phyloP scores from a whole-genome alignment of 2,329 filamentous ascomycete genomes.

The Fonsecaea erecta region DNA sequence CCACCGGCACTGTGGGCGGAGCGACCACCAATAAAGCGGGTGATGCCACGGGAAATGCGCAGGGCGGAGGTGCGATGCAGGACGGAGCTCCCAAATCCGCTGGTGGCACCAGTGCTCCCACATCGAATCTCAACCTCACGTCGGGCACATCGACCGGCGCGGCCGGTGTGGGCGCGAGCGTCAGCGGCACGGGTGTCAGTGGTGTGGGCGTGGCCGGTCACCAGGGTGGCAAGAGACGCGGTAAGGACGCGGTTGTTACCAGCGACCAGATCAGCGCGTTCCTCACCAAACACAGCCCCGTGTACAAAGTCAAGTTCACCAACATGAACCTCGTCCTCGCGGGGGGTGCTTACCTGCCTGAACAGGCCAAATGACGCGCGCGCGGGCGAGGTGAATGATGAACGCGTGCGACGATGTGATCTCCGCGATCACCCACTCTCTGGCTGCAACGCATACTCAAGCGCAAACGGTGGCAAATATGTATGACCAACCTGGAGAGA shows the following conservation, averaged over 20 bases:
- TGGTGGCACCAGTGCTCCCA: constrained; percentile 8
- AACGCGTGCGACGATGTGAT: neutral
- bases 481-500: too few species aligned
- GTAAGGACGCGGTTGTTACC: constrained; percentile 86
- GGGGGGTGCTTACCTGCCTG: constrained; percentile 70
- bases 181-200: constrained; percentile 37
- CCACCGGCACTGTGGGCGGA: constrained; percentile 53
- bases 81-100: constrained; percentile 13
- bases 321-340: constrained; percentile 93
- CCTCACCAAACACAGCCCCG: constrained; percentile 92
- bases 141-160: constrained; percentile 53
- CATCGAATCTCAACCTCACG: constrained; percentile 20
- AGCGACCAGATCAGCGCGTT: constrained; percentile 95
- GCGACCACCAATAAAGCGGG: constrained; percentile 3
- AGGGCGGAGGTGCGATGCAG: neutral
- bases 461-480: too few species aligned
- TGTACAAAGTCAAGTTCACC: constrained; percentile 91
- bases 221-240: constrained; percentile 65
- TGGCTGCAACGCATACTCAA: too few species aligned
- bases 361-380: constrained; percentile 30
- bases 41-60: neutral
- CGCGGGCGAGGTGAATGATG: too few species aligned
- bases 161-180: constrained; percentile 51
- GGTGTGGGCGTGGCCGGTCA: constrained; percentile 55
- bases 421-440: too few species aligned